A percentile compares a stretch with the other conserved stretches of the same genome.
phyloP scores from a whole-genome alignment of 1,139 yeast genomes.

The Blastobotrys elegans region DNA sequence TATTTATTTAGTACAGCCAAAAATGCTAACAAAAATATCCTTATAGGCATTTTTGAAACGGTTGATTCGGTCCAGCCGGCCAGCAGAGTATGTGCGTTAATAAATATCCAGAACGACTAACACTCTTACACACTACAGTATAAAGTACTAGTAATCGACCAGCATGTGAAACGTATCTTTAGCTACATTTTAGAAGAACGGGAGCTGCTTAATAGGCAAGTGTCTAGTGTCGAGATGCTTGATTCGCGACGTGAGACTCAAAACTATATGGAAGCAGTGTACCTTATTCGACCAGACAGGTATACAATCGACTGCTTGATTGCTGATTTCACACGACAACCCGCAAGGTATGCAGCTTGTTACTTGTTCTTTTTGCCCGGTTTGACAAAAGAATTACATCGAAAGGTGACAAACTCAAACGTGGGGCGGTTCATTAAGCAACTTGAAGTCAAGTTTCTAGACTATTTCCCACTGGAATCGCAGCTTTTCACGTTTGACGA shows the following conservation, averaged over 20 bases:
- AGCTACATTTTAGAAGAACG: constrained; percentile 34
- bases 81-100: constrained; percentile 25
- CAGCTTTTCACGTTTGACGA: constrained; percentile 43
- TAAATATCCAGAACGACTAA: background rate
- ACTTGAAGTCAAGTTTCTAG: constrained; percentile 32
- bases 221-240: constrained; percentile 47
- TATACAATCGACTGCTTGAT: constrained; percentile 54
- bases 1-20: no score
- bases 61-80: constrained; percentile 35
- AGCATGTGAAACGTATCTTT: constrained; percentile 34
- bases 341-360: constrained; percentile 53
- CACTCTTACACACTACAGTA: no score
- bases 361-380: constrained; percentile 57
- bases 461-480: constrained; percentile 46
- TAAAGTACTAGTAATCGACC: constrained; percentile 41
- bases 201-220: constrained; percentile 38
- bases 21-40: background rate
- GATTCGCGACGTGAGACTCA: constrained; percentile 49
- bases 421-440: constrained; percentile 24
- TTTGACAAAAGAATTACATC: constrained; percentile 25
- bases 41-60: constrained; percentile 26
- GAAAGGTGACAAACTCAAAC: constrained; percentile 25
- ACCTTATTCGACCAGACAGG: constrained; percentile 50
- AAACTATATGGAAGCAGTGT: constrained; percentile 52
- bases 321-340: constrained; percentile 51